These are phyloP conservation scores for Trifolium repens DNA, from an alignment of 306 rosid genomes.

Conservation along the genomic window DNA sequence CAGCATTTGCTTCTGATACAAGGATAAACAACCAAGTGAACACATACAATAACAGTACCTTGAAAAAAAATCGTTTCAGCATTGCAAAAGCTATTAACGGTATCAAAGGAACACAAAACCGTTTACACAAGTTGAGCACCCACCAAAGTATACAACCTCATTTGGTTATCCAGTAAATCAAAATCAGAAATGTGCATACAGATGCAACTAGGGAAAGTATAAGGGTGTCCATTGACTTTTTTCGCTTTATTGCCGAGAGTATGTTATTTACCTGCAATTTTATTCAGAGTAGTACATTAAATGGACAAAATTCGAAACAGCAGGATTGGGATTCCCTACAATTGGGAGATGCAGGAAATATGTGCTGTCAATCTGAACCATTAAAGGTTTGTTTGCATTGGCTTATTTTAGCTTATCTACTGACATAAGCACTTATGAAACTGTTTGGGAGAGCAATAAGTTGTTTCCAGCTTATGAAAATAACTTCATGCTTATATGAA, in stretches of 20 bases:
- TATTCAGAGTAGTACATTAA: constrained; percentile 31
- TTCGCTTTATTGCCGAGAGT: constrained; percentile 77
- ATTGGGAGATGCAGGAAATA: neutral
- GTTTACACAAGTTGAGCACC: constrained; percentile 33
- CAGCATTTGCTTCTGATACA: constrained; percentile 39
- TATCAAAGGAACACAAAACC: constrained; percentile 33
- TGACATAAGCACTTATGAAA: too few relatives aligned
- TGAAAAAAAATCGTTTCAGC: constrained; percentile 14
- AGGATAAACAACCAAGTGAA: constrained; percentile 42
- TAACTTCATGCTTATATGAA: too few relatives aligned
- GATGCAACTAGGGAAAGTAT: constrained; percentile 89
- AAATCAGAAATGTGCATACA: constrained; percentile 84
- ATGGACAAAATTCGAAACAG: too few relatives aligned
- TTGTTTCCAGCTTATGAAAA: too few relatives aligned
- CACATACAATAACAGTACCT: constrained; percentile 38
- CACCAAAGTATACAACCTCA: constrained; percentile 48
- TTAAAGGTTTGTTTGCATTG: neutral
- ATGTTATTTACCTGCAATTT: constrained; percentile 80
- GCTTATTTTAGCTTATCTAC: too few relatives aligned
- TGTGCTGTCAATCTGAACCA: neutral
- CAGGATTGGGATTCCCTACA: neutral
- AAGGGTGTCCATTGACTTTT: constrained; percentile 92
- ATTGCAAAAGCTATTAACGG: constrained; percentile 30
- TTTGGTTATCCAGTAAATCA: constrained; percentile 90
- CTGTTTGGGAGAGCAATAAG: too few relatives aligned